Base-by-base conservation (phyloP, 2,329 filamentous ascomycete genomes). In the Trichoderma arundinaceum region DNA sequence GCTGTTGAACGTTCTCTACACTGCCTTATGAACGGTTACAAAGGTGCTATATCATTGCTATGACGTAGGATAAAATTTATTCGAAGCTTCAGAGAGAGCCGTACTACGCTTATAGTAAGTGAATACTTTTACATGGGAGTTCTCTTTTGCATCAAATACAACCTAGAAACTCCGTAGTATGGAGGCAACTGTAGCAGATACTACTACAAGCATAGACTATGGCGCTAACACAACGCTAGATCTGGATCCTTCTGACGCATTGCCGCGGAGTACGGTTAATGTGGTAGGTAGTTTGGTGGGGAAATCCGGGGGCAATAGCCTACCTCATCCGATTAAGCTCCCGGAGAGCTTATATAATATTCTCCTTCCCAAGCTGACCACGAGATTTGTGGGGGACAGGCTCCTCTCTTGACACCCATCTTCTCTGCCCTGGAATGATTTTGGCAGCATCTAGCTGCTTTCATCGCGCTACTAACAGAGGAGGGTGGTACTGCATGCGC, bases 401-500 rank as follows among this genome's bases (percentile, higher is more conserved):
- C 4, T 57, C 28, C 43, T 41, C 8, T 7, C 12, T 19, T 41
- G 39, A 41, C 38, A 35, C 17, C 32, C 15, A 9, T 46, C 4
- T 28, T 28, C 22, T 28, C 22, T 28, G 22, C 22, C 22, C 22
- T 28, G 22, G 22, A 28, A 28, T 2, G 22, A 28, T 28, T 28
- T 4, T 58, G 19, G 12, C 54, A 17, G 28, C 28, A 46, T 58
- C 12, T 58, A 58, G 22, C 22, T 28, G 22, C 4, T 28, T 28
- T 28, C 32, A 46, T 39, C 19, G 13, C 8, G 33, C 28, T n/a
- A 46, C n/a, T 10, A 10, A 46, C 7, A 4, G 10, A 33, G 35
- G 28, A 58, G 41, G 54, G 54, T 58, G n/a, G 41, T 33, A 58
- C 19, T 46, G 54, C 41, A 58, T 58, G 28, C 54, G 54, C 54